phyloP scores from a whole-genome alignment of 2,329 filamentous ascomycete species.

The Diaporthe velutina region DNA sequence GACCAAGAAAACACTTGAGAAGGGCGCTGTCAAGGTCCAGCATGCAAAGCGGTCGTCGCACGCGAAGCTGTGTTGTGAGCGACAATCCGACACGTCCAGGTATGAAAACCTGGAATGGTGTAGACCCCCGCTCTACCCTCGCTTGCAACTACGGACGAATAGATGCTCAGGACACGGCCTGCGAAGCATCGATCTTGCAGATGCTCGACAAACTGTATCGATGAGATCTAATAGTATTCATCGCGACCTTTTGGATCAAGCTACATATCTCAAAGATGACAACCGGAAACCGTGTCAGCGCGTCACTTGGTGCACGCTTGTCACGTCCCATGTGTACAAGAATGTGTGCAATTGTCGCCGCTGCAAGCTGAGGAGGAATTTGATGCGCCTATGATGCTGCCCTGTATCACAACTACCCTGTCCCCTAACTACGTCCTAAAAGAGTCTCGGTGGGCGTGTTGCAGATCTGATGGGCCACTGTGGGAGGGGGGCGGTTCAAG shows the following conservation, averaged over 20 bases:
- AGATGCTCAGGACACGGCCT: conserved; percentile 4
- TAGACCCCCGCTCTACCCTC: conserved; percentile 1
- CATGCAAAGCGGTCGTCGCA: background rate
- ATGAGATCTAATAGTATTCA: conserved; percentile 13
- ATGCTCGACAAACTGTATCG: conserved; percentile 12
- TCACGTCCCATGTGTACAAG: background rate
- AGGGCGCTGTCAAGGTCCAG: background rate
- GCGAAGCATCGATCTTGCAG: conserved; percentile 31
- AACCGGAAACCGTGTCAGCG: background rate
- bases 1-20: background rate
- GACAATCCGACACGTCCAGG: conserved; percentile 5
- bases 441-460: conserved; percentile 31
- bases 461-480: conserved; percentile 25
- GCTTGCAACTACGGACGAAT: conserved; percentile 22
- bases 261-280: background rate
- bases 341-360: background rate
- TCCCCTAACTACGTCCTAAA: conserved; percentile 21
- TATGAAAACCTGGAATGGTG: conserved; percentile 23
- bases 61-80: background rate
- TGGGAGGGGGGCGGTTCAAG: background rate
- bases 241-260: background rate
- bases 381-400: background rate
- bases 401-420: conserved; percentile 13
- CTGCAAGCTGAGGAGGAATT: conserved; percentile 22
- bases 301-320: background rate